These are phyloP conservation scores for Beverwykella pulmonaria DNA, from an alignment of 495 filamentous ascomycete genomes.

Conservation along the genomic window DNA sequence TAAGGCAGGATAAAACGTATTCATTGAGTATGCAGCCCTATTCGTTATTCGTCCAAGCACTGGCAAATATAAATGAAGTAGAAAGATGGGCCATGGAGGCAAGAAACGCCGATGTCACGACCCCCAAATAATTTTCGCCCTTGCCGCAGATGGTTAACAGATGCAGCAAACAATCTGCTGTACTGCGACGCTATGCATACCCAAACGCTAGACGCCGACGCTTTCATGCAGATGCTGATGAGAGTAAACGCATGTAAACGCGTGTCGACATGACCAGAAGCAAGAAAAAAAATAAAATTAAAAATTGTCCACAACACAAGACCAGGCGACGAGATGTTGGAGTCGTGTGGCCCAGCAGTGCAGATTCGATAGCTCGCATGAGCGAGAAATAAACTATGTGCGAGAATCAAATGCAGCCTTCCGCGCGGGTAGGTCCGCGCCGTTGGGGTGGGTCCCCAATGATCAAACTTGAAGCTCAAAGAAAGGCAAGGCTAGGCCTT, in stretches of 20 bases:
- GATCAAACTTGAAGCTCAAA: constrained; percentile 3
- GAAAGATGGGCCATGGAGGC: not conserved
- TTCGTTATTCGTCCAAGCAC: constrained; percentile 20
- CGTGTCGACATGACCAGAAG: not conserved
- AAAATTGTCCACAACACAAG: constrained; percentile 2
- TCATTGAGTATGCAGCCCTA: not conserved
- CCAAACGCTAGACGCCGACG: constrained; percentile 26
- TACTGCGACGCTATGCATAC: constrained; percentile 24
- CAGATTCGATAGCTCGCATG: constrained; percentile 22
- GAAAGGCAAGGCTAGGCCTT: not conserved
- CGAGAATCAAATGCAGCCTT: constrained; percentile 26
- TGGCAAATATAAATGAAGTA: constrained; percentile 10
- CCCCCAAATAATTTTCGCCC: not conserved
- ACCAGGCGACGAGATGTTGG: not conserved
- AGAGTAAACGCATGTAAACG: not conserved
- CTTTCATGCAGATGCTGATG: constrained; percentile 28
- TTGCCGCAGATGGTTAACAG: constrained; percentile 4
- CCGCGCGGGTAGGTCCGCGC: constrained; percentile 6
- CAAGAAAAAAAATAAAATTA: constrained; percentile 5
- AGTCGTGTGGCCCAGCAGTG: constrained; percentile 3
- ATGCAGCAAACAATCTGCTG: constrained; percentile 25
- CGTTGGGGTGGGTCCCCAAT: constrained; percentile 9
- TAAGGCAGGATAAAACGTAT: not conserved
- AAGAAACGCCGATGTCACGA: not conserved
- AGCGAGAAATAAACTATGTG: constrained; percentile 24